Conservation (phyloP, 2,329 filamentous ascomycete genomes). For the Arthrobotrys conoides region DNA sequence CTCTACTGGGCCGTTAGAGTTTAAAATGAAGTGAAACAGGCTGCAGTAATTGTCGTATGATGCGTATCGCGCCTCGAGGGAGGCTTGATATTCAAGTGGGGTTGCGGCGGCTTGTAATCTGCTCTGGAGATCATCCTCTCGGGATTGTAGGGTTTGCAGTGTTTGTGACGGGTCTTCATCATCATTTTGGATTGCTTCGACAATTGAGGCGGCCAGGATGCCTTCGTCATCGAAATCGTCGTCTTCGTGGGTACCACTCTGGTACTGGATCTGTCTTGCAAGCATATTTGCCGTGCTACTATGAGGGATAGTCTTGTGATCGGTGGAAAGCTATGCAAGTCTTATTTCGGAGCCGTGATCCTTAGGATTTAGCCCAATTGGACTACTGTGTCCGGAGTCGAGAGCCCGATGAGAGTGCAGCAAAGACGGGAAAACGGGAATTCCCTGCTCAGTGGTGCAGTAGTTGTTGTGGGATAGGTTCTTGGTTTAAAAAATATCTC, state of each 20-base stretch:
- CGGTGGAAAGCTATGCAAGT: not conserved
- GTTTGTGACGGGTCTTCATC: slow-evolving; percentile 76
- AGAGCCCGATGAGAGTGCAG: not conserved
- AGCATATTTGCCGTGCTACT: slow-evolving; percentile 28
- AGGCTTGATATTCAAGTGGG: slow-evolving; percentile 94
- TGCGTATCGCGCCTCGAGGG: slow-evolving; percentile 95
- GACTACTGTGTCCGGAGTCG: not conserved
- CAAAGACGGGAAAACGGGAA: not conserved
- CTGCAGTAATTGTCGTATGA: slow-evolving; percentile 99
- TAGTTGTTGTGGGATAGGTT: slow-evolving; percentile 13
- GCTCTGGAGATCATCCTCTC: slow-evolving; percentile 90
- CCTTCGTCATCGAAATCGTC: slow-evolving; percentile 95
- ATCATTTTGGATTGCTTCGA: slow-evolving; percentile 94
- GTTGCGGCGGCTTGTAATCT: slow-evolving; percentile 92
- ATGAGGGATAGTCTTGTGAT: not conserved
- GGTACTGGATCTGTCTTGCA: slow-evolving; percentile 45
- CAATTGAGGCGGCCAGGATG: slow-evolving; percentile 93
- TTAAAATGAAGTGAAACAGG: slow-evolving; percentile 98
- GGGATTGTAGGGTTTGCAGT: slow-evolving; percentile 77
- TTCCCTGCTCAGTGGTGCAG: not conserved
- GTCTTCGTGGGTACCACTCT: slow-evolving; percentile 48
- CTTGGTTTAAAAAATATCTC: slow-evolving; percentile 25
- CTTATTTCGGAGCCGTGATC: not conserved
- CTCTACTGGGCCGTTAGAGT: slow-evolving; percentile 98
- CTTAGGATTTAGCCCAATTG: not conserved